phyloP scores from a whole-genome alignment of 1,284 basidiomycete genomes.

The Sanghuangporus weigelae region DNA sequence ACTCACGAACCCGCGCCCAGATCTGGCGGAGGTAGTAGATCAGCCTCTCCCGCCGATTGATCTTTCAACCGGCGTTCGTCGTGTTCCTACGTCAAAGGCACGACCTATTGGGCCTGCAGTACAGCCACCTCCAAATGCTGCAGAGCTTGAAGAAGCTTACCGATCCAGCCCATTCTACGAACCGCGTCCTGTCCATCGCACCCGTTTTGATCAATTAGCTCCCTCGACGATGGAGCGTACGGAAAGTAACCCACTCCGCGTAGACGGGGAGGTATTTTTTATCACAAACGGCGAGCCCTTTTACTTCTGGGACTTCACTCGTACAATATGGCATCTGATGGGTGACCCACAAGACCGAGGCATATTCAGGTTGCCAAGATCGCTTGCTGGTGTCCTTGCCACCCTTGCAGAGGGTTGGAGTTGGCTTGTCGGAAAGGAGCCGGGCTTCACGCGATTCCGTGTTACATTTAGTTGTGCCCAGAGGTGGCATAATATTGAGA shows the following conservation, averaged over 20 bases:
- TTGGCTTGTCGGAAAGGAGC: conserved; percentile 74
- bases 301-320: conserved; percentile 94
- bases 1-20: conserved; percentile 46
- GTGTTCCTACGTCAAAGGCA: conserved; percentile 72
- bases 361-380: conserved; percentile 54
- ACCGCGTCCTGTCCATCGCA: conserved; percentile 62
- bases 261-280: conserved; percentile 94
- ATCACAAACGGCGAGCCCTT: conserved; percentile 97
- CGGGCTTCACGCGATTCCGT: conserved; percentile 87
- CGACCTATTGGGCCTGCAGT: conserved; percentile 79
- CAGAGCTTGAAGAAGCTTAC: conserved; percentile 57
- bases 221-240: conserved; percentile 48
- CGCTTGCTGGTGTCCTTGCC: conserved; percentile 68
- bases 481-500: conserved; percentile 95
- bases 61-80: conserved; percentile 53
- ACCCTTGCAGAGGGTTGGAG: conserved; percentile 71
- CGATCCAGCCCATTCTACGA: conserved; percentile 34
- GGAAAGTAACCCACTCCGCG: conserved; percentile 52
- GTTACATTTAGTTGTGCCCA: conserved; percentile 72
- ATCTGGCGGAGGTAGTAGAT: conserved; percentile 42
- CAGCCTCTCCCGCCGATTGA: conserved; percentile 60
- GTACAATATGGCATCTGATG: conserved; percentile 80
- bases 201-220: conserved; percentile 69
- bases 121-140: conserved; percentile 52
- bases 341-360: conserved; percentile 47